phyloP scores from a whole-genome alignment of 768 basidiomycete genomes.

The Boletus speciosus region DNA sequence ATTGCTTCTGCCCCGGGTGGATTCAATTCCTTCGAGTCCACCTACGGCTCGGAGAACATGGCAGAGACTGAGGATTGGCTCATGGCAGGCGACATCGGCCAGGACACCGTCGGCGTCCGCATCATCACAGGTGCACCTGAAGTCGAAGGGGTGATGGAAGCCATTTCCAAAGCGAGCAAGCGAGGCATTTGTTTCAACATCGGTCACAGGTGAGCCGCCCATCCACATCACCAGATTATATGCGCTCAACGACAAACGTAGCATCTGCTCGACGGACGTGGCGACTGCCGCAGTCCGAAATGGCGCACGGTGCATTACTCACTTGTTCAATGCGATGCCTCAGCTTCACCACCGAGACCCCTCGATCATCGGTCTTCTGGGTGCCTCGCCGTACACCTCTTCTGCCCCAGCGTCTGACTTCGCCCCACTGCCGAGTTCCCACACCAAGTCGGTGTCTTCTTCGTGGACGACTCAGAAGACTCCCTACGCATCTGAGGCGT shows the following conservation, averaged over 20 bases:
- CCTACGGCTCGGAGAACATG: constrained; percentile 69
- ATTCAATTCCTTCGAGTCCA: constrained; percentile 63
- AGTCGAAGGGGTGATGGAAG: constrained; percentile 74
- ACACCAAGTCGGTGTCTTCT: constrained; percentile 10
- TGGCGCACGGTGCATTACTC: constrained; percentile 85
- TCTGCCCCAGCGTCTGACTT: constrained; percentile 36
- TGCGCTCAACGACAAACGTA: constrained; percentile 25
- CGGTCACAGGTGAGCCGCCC: constrained; percentile 68
- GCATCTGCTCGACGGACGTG: constrained; percentile 69
- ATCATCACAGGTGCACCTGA: constrained; percentile 88
- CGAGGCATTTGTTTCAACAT: constrained; percentile 80
- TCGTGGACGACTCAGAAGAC: constrained; percentile 13
- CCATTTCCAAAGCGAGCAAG: constrained; percentile 54
- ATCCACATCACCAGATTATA: neutral
- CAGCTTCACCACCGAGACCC: constrained; percentile 88
- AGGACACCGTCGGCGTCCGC: constrained; percentile 53
- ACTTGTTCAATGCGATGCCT: constrained; percentile 93
- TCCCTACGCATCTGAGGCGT: constrained; percentile 52
- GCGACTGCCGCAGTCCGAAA: constrained; percentile 66
- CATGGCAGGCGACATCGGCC: constrained; percentile 36
- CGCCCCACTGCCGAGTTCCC: constrained; percentile 19
- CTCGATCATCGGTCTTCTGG: constrained; percentile 84
- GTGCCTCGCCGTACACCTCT: constrained; percentile 64
- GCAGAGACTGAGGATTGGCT: constrained; percentile 65
- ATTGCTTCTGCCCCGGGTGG: constrained; percentile 62